Evolutionary conservation across 768 basidiomycete genomes (phyloP), one percentile per base, ranked within the genome.

Genomic region (Naganishia antarctica): DNA sequence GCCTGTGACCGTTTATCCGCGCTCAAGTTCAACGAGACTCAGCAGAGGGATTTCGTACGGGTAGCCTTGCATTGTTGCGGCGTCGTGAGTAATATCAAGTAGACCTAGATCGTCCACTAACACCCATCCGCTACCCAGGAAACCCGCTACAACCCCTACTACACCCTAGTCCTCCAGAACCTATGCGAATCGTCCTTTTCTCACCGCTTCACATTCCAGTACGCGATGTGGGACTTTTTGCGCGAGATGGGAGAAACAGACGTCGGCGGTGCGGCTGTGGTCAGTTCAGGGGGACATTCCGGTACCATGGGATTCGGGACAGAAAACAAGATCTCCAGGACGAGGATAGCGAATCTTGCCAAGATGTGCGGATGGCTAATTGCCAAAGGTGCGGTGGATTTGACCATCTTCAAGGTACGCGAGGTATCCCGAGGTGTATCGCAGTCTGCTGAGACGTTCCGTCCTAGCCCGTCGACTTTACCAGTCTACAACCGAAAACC

Each of bases 221-320:
- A 90, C 76, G 90, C 86, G 70, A 79, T 98, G 6, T 99, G 96
- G 96, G 96, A 99, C 74, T 93, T 98, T 74, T 79, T 98, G 29
- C 87, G 94, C 9, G 90, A 90, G 65, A 80, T 98, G 46, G 94
- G 91, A 13, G 91, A 96, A 77, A 83, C 81, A 11, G 83, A 79
- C 31, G 89, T 92, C 37, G 90, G 91, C 1, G 90, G 91, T 7
- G 83, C 83, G 12, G 80, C 79, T 43, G 72, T 68, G 13, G 76
- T 72, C 12, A 26, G 37, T 25, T 78, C 79, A 58, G 81, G 84
- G 18, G 78, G 81, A 23, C 82, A 80, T 47, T 51, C 49, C 6
- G 69, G 60, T 4, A 63, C 47, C 8, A 63, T 63, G 21, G 81
- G 49, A 5, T 63, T 63, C 40, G 61, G 61, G 32, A 31, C 45